phyloP scores from a whole-genome alignment of 495 filamentous ascomycete species.

The Aspergillus coremiiformis region DNA sequence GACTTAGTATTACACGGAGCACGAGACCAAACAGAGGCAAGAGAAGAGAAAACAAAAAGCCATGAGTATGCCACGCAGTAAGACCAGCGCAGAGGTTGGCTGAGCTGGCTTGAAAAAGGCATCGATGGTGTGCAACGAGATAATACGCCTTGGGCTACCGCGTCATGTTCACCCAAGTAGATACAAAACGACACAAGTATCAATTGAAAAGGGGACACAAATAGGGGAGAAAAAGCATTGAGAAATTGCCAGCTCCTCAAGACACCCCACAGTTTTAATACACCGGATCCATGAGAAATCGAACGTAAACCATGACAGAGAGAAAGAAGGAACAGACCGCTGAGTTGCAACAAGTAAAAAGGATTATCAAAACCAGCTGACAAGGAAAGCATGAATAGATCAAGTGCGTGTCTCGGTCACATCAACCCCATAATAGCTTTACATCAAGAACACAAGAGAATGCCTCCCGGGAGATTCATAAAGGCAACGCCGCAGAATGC shows the following conservation, averaged over 20 bases:
- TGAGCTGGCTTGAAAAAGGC: background rate
- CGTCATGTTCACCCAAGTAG: background rate
- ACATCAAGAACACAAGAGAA: slow-evolving; percentile 9
- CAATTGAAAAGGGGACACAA: slow-evolving; percentile 4
- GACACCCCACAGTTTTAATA: slow-evolving; percentile 13
- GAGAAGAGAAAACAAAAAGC: background rate
- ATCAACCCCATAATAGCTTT: slow-evolving; percentile 16
- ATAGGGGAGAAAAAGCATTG: slow-evolving; percentile 6
- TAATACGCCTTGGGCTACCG: background rate
- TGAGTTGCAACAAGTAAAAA: slow-evolving; percentile 1
- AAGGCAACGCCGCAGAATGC: slow-evolving; percentile 12
- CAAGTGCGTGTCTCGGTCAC: slow-evolving; percentile 6
- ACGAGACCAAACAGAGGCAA: background rate
- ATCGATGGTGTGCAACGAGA: background rate
- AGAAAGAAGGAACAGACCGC: background rate
- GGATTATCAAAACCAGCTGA: slow-evolving; percentile 2
- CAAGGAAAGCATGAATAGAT: background rate
- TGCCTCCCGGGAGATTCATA: slow-evolving; percentile 1
- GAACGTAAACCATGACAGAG: slow-evolving; percentile 4
- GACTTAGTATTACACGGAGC: slow-evolving; percentile 14
- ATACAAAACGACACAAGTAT: background rate
- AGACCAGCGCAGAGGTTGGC: background rate
- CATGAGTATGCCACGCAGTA: background rate
- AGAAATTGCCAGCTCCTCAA: background rate
- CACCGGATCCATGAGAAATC: slow-evolving; percentile 1